Base-by-base conservation (phyloP, 176 grass and related monocot species). In the Poa pratensis region DNA sequence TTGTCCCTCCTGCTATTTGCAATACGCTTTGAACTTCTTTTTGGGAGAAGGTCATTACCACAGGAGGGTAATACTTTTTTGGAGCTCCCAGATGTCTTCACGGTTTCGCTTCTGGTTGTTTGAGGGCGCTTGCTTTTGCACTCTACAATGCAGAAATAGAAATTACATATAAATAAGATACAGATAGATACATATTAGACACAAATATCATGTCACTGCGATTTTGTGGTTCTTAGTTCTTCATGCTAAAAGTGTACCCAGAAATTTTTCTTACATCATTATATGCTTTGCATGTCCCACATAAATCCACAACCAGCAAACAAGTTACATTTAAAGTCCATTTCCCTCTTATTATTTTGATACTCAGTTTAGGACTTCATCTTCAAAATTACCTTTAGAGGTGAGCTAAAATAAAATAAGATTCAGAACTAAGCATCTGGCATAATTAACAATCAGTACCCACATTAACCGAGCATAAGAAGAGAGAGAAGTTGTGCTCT, bases 21-120 rank as follows among this genome's bases (percentile, higher is more conserved):
- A 84, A 40, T 65, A 26, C 78, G 77, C 11, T 68, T 85, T 52
- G 87, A 85, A 50, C 22, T 65, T 73, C 28, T 86, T 34, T 75
- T 72, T 27, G 11, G 17, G 51, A 80, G 82, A 50, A 85, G 76
- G n/a, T 79, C 81, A 81, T 87, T 68, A 80, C 76, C 85, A 84
- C 85, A 77, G 19, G 76, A 73, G 13, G 68, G 53, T 35, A 82
- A 60, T 50, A 51, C 57, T 57, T 87, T 62, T 86, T 63, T 52
- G 46, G 86, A 58, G 22, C 26, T 85, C 42, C 32, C 46, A 19
- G 32, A 16, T 3, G 6, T 85, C 43, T 68, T 93, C 26, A 39
- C 30, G 77, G 54, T 78, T 90, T 70, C 45, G 17, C 17, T 86
- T 82, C 55, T 85, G 75, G 53, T 76, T 62, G 80, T 87, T 76